Conservation (phyloP, 176 grass and related monocot species). For the Musa itinerans region DNA sequence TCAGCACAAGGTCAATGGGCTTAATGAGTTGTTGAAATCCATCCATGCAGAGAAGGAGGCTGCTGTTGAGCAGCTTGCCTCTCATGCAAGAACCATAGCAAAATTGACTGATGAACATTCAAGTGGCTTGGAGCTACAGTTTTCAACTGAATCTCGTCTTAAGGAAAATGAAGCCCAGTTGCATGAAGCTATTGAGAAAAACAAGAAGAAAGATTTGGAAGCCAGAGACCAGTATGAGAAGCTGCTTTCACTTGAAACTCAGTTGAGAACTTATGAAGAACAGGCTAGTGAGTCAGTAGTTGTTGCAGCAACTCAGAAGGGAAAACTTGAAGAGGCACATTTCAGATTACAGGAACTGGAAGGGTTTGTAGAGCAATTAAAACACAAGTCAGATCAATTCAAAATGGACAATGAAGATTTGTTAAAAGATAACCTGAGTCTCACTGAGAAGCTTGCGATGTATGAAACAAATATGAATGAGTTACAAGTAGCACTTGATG, state of each 20-base stretch:
- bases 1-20: slow-evolving; percentile 31
- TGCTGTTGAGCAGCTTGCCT: slow-evolving; percentile 28
- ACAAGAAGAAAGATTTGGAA: slow-evolving; percentile 51
- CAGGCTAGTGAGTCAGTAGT: slow-evolving; percentile 46
- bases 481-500: slow-evolving; percentile 44
- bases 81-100: slow-evolving; percentile 33
- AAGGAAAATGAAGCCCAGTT: slow-evolving; percentile 36
- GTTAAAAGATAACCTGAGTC: slow-evolving; percentile 34
- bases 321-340: slow-evolving; percentile 36
- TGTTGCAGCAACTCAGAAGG: slow-evolving; percentile 37
- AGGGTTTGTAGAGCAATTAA: slow-evolving; percentile 34
- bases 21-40: slow-evolving; percentile 34
- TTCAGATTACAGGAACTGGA: slow-evolving; percentile 35
- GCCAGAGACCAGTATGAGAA: slow-evolving; percentile 61
- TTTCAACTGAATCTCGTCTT: slow-evolving; percentile 31
- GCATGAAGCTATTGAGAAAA: slow-evolving; percentile 24
- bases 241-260: slow-evolving; percentile 61
- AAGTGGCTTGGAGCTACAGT: slow-evolving; percentile 39
- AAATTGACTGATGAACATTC: slow-evolving; percentile 35
- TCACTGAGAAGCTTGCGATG: slow-evolving; percentile 39
- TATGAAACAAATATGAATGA: slow-evolving; percentile 61
- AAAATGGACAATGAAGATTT: slow-evolving; percentile 51
- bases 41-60: slow-evolving; percentile 35
- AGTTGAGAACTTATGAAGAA: slow-evolving; percentile 62
- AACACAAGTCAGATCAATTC: slow-evolving; percentile 38